These are phyloP conservation scores for Peronosclerospora sorghi DNA, from an alignment of 352 stramenopile genomes.

Conservation along the genomic window DNA sequence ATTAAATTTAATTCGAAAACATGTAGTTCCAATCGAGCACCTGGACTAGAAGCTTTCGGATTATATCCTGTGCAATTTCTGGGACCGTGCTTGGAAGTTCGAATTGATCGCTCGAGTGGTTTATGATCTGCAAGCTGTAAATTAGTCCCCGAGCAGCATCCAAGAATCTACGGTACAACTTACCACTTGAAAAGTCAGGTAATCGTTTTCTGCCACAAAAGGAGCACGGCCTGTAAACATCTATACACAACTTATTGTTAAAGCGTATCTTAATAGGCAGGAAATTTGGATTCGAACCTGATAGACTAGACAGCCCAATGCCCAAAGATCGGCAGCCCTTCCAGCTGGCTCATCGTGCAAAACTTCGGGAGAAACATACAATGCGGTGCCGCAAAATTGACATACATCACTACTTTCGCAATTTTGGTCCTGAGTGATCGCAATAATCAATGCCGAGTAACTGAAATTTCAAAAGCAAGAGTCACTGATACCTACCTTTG, in stretches of 20 bases:
- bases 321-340: slow-evolving; percentile 84
- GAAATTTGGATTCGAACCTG: slow-evolving; percentile 24
- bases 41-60: slow-evolving; percentile 65
- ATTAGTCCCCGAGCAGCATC: slow-evolving; percentile 2
- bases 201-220: slow-evolving; percentile 86
- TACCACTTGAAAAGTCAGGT: slow-evolving; percentile 86
- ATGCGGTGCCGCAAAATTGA: slow-evolving; percentile 85
- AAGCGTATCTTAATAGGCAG: not conserved
- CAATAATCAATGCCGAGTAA: slow-evolving; percentile 4
- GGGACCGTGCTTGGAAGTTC: slow-evolving; percentile 61
- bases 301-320: slow-evolving; percentile 85
- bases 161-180: not conserved
- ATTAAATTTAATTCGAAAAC: not conserved
- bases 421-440: slow-evolving; percentile 48
- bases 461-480: not conserved
- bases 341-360: slow-evolving; percentile 72
- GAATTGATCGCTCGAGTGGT: slow-evolving; percentile 68
- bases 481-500: slow-evolving; percentile 34
- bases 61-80: slow-evolving; percentile 56
- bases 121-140: slow-evolving; percentile 45
- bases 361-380: slow-evolving; percentile 88
- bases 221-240: slow-evolving; percentile 76
- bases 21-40: slow-evolving; percentile 7
- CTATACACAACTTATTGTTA: slow-evolving; percentile 12
- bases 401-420: slow-evolving; percentile 40